These are phyloP conservation scores for Penicillium argentinense DNA, from an alignment of 495 filamentous ascomycete species.

Conservation along the genomic window DNA sequence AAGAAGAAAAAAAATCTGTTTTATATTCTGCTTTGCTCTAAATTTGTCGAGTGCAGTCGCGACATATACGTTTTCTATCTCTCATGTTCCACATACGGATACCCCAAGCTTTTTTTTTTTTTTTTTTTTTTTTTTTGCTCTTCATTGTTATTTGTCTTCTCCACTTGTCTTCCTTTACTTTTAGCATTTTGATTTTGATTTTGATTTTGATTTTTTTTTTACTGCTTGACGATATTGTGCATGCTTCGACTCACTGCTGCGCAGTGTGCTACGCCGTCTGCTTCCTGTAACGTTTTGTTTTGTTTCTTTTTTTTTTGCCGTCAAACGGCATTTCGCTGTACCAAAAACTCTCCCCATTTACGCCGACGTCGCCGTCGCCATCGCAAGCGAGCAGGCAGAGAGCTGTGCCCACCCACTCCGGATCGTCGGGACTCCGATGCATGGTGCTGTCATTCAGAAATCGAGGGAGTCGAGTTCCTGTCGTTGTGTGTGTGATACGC, in stretches of 20 bases:
- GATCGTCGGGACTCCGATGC: not conserved
- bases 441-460: no score
- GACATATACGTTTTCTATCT: conserved; percentile 1
- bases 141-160: conserved; percentile 1
- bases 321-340: no score
- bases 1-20: not conserved
- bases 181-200: not conserved
- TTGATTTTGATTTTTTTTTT: not conserved
- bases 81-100: conserved; percentile 1
- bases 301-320: conserved; percentile 15
- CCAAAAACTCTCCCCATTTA: no score
- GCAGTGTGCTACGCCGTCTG: not conserved
- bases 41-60: not conserved
- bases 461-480: no score
- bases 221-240: conserved; percentile 1
- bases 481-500: conserved; percentile 15
- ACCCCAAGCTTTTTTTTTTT: not conserved
- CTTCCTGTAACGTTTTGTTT: conserved; percentile 6
- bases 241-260: conserved; percentile 1
- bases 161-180: not conserved
- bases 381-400: no score
- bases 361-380: no score
- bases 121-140: not conserved
- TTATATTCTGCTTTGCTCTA: not conserved
- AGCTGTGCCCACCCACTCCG: no score